Evolutionary conservation across 164 flowering plant genomes (phyloP), one percentile per base, ranked within the genome.

Genomic region (Santalum album): DNA sequence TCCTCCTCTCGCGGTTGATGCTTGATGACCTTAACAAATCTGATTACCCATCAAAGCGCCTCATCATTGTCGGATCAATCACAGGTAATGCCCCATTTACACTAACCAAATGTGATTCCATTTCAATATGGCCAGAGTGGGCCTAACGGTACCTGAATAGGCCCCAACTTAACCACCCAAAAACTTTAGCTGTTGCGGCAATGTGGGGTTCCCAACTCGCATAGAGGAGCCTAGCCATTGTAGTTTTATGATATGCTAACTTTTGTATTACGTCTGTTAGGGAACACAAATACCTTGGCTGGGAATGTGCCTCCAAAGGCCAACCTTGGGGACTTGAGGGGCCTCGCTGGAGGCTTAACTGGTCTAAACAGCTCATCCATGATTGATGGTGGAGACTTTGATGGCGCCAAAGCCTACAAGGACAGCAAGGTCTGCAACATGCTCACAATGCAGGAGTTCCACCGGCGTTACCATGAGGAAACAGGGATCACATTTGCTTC

Each of bases 381-480:
- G 99, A 79, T 92, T 10, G 99, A 92, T 57, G 96, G 99, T 18
- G 96, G 90, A 36, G 81, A 78, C 5, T 92, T 84, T 61, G 97
- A 92, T 53, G 99, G 99, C 15, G 99, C 99, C 25, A 92, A 92
- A 71, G 96, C 96, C 50, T 89, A 92, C 84, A 89, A 89, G 72
- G 99, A 92, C 83, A 89, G 99, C 84, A 92, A 92, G 65, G 99
- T 92, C n/a, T 92, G 99, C 86, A 89, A 92, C 75, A 92, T 92
- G 97, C 90, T 92, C n/a, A 87, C 85, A 2, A 92, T 92, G 99
- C 99, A 89, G 65, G 97, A 92, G 68, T 87, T 89, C 80, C 99
- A 92, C 75, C 63, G 87, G 57, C 87, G 95, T 2, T 89, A 47
- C 84, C 99, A 92, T 27, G 96, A 92, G 68, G 96, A 85, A 20